Percentiles rank a stretch among this genome's conserved stretches.
Evolutionary conservation across 208 protist genomes (phyloP).

Genomic region (Vickermania ingenoplastis): DNA sequence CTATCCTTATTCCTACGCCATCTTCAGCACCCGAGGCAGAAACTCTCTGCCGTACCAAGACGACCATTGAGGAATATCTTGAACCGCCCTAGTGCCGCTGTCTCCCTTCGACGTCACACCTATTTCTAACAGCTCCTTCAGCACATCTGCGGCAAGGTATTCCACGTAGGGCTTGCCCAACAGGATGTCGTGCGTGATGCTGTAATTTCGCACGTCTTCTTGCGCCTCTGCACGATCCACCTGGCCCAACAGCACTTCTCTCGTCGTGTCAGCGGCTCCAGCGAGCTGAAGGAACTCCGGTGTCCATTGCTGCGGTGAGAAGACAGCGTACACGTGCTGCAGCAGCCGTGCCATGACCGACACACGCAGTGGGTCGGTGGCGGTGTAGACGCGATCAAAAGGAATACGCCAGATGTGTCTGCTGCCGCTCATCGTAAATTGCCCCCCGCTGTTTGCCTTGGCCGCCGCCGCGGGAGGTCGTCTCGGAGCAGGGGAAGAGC

Average conservation of each 20-base stretch:
- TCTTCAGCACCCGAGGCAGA: neutral
- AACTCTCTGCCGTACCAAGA: neutral
- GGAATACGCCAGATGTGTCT: constrained; percentile 7
- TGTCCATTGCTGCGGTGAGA: constrained; percentile 46
- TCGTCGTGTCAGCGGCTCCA: neutral
- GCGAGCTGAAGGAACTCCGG: constrained; percentile 7
- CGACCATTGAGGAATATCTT: too few species aligned
- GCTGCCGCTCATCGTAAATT: too few species aligned
- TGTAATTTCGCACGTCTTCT: constrained; percentile 34
- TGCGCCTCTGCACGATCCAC: constrained; percentile 28
- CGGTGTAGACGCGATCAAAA: constrained; percentile 49
- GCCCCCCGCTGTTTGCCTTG: too few species aligned
- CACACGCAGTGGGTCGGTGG: constrained; percentile 51
- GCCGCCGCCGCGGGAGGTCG: too few species aligned
- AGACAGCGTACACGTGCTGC: constrained; percentile 39
- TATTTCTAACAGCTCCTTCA: constrained; percentile 29
- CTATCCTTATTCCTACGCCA: too few species aligned
- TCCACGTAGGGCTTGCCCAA: constrained; percentile 51
- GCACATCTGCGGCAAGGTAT: constrained; percentile 31
- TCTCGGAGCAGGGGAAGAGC: too few species aligned
- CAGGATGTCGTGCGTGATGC: constrained; percentile 39
- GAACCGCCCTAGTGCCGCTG: too few species aligned
- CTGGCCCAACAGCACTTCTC: neutral
- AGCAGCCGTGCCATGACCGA: constrained; percentile 55
- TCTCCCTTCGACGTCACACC: constrained; percentile 12